A percentile compares a stretch with the other conserved stretches of the same genome.
Conservation (phyloP, 2,329 filamentous ascomycete species). For the Bretziella fagacearum region DNA sequence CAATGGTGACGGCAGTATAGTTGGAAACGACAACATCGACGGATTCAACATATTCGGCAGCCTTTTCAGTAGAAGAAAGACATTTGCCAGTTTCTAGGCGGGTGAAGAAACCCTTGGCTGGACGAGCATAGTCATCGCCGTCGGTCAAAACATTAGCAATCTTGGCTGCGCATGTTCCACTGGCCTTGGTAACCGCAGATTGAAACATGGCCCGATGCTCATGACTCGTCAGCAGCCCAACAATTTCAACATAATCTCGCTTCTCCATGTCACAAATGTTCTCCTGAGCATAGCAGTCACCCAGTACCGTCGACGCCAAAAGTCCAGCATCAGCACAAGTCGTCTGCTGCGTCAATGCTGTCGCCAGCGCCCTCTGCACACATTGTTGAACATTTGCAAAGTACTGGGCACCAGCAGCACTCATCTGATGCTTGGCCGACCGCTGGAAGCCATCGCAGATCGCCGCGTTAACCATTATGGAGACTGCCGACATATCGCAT, state of each 20-base stretch:
- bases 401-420: not conserved
- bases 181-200: not conserved
- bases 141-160: slow-evolving; percentile 2
- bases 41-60: not conserved
- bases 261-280: slow-evolving; percentile 7
- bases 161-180: not conserved
- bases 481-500: not conserved
- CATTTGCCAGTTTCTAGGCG: not conserved
- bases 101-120: slow-evolving; percentile 3
- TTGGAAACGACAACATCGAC: not conserved
- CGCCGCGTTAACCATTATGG: slow-evolving; percentile 2
- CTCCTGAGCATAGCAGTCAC: slow-evolving; percentile 6
- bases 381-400: slow-evolving; percentile 9
- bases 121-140: not conserved
- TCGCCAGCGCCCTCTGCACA: slow-evolving; percentile 3
- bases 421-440: slow-evolving; percentile 4
- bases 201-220: slow-evolving; percentile 10
- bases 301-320: slow-evolving; percentile 2
- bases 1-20: not conserved
- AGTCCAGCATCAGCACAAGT: slow-evolving; percentile 3
- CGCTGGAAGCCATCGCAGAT: slow-evolving; percentile 9
- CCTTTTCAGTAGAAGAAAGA: not conserved
- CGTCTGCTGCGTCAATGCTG: slow-evolving; percentile 2
- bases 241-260: slow-evolving; percentile 8
- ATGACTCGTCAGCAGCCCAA: slow-evolving; percentile 7